Conservation (phyloP, 75 land plant species). For the Selaginella tamariscina region DNA sequence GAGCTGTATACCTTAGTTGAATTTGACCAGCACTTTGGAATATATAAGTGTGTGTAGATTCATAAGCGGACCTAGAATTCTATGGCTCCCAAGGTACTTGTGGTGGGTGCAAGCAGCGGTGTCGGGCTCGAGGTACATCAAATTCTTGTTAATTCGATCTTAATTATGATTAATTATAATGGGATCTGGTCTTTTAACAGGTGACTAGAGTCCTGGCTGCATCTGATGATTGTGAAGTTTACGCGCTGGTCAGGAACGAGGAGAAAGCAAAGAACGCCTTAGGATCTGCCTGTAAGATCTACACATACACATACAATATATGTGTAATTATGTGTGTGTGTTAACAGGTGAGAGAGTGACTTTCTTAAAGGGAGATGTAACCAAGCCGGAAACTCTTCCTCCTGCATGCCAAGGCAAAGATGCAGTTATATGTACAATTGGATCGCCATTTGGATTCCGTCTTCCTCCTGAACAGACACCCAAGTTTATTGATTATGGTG, state of each 20-base stretch:
- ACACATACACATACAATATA: no score
- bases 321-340: no score
- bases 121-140: conserved; percentile 24
- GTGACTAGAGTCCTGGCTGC: conserved; percentile 23
- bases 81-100: conserved; percentile 31
- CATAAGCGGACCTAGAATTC: no score
- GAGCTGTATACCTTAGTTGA: no score
- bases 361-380: conserved; percentile 32
- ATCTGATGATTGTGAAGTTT: conserved; percentile 20
- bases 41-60: no score
- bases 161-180: neutral
- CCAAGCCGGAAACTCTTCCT: conserved; percentile 28
- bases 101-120: conserved; percentile 31
- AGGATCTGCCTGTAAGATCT: neutral
- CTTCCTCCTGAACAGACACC: conserved; percentile 29
- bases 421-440: conserved; percentile 30
- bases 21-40: no score
- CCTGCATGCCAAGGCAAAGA: conserved; percentile 37
- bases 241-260: conserved; percentile 27
- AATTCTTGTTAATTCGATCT: neutral
- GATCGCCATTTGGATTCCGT: conserved; percentile 33
- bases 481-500: conserved; percentile 26
- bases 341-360: conserved; percentile 15
- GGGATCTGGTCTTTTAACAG: conserved; percentile 11
- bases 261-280: conserved; percentile 23